Base-by-base conservation (phyloP, 305 asterid genomes). In the Solanum aculeatissimum region DNA sequence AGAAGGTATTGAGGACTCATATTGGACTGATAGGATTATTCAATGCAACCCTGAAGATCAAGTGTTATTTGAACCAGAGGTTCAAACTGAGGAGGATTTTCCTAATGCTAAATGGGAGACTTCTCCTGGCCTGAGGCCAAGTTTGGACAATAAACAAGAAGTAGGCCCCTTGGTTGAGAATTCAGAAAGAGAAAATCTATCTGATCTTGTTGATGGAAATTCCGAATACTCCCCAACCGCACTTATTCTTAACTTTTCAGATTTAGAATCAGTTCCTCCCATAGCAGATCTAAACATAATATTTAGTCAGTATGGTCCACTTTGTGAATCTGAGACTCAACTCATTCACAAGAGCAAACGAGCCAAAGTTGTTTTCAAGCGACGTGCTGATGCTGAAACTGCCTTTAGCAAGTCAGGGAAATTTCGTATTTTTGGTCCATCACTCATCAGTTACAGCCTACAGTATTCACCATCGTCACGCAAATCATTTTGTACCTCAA, bases 351-450 rank as follows among this genome's bases (percentile, higher is more conserved):
- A 91, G 89, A 90, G 93, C 92, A 95, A 91, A 81, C 88, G 92
- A 1, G 95, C 86, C 9, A 92, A 85, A 86, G 92, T 95, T 80
- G 87, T 92, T 38, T 95, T 94, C 88, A 90, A 87, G 91, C 91
- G 87, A 83, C 84, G 87, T 0, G 85, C 84, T 1, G 94, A 95
- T 82, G 98, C 97, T 38, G 97, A 93, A 51, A 86, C 90, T 85
- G 98, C 98, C 81, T 95, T 91, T 83, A 93, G 95, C 91, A 89
- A 92, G 58, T 80, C 94, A 2, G 96, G 96, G 82, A 93, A 94
- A 83, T 94, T 87, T 42, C 89, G 92, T 77, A 88, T 89, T 42
- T 94, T 94, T 83, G 98, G 98, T 45, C 92, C 91, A 14, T 86
- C 97, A 2, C 98, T 95, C n/a, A 62, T 90, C 83, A 92, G 98